Evolutionary conservation across 192 early-diverging fungal species (phyloP).

Genomic region (Podila clonocystis): DNA sequence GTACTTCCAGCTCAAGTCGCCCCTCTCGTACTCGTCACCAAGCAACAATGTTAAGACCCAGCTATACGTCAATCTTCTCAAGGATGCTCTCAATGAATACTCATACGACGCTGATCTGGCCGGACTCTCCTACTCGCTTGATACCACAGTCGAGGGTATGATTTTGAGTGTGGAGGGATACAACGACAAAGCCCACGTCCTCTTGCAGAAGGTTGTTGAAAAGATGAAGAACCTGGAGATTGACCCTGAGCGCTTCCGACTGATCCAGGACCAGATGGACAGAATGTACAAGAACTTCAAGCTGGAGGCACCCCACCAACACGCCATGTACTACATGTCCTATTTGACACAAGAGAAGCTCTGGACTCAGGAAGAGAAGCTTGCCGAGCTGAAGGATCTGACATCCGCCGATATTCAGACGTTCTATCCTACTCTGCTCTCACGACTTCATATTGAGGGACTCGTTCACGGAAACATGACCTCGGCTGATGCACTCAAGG

Average conservation of each 20-base stretch:
- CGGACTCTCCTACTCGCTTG: constrained; percentile 81
- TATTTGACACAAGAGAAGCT: constrained; percentile 81
- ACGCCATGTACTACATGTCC: constrained; percentile 79
- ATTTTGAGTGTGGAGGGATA: constrained; percentile 81
- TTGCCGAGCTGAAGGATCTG: constrained; percentile 74
- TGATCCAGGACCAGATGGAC: constrained; percentile 81
- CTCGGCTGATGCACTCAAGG: constrained; percentile 70
- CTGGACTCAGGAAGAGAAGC: constrained; percentile 84
- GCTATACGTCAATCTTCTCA: constrained; percentile 82
- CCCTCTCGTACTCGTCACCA: constrained; percentile 81
- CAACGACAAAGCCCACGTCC: constrained; percentile 83
- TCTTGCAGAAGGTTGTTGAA: constrained; percentile 77
- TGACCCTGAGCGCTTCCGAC: constrained; percentile 76
- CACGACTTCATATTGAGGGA: constrained; percentile 77
- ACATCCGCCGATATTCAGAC: constrained; percentile 75
- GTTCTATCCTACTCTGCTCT: constrained; percentile 81
- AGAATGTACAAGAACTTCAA: constrained; percentile 82
- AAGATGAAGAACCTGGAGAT: constrained; percentile 73
- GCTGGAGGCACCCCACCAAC: constrained; percentile 82
- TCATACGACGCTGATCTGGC: constrained; percentile 93
- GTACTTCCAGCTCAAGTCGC: constrained; percentile 75
- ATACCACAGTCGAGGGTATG: constrained; percentile 77
- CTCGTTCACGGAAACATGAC: constrained; percentile 90
- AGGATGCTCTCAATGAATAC: constrained; percentile 87
- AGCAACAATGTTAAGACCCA: constrained; percentile 71